Conservation (phyloP, 2,329 filamentous ascomycete genomes). For the Aspergillus ruber region DNA sequence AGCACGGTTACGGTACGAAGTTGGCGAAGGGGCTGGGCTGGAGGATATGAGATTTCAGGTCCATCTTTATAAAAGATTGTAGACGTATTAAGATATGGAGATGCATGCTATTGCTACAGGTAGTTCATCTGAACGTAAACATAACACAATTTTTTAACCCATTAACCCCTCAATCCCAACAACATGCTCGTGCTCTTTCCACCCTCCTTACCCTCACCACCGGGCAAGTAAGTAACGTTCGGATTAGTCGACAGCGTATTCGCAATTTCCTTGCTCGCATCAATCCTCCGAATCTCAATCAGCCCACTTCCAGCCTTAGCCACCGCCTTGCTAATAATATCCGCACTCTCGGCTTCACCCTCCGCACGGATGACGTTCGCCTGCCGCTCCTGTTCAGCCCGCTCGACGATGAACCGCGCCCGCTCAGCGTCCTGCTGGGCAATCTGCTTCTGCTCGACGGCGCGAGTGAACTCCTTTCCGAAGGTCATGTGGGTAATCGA, state of each 20-base stretch:
- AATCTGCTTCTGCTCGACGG: conserved; percentile 99
- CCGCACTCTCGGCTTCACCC: conserved; percentile 93
- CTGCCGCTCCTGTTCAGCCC: conserved; percentile 96
- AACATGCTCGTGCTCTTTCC: conserved; percentile 62
- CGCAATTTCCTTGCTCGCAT: conserved; percentile 93
- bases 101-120: conserved; percentile 22
- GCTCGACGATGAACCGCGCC: conserved; percentile 96
- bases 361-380: conserved; percentile 97
- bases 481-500: conserved; percentile 99
- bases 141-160: conserved; percentile 8
- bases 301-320: conserved; percentile 88
- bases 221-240: conserved; percentile 90
- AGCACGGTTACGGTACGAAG: conserved; percentile 63
- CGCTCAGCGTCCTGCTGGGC: conserved; percentile 98
- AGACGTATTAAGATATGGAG: conserved; percentile 3
- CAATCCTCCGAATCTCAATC: conserved; percentile 93
- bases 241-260: conserved; percentile 82
- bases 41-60: conserved; percentile 96
- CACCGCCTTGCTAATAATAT: conserved; percentile 90
- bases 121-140: not conserved
- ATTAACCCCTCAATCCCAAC: conserved; percentile 56
- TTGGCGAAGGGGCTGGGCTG: conserved; percentile 76
- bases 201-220: conserved; percentile 53
- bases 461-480: conserved; percentile 96
- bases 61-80: conserved; percentile 62